Evolutionary conservation across 768 basidiomycete species (phyloP).

Genomic region (Strobilomyces confusus): DNA sequence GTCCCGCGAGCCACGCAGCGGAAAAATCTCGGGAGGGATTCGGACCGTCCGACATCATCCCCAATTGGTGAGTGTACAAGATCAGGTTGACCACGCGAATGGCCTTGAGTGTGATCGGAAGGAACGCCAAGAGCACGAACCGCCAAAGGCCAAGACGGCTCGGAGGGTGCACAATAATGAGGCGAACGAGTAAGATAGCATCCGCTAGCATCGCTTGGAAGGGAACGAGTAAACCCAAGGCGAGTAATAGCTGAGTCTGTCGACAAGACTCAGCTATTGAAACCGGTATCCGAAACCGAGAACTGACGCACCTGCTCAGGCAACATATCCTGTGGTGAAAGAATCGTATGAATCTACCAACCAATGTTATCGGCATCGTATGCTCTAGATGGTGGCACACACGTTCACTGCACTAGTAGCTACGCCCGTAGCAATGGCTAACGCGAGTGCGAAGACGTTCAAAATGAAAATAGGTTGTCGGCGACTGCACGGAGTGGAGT

Average conservation of each 20-base stretch:
- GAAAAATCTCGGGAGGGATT: too few species aligned
- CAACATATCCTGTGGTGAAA: too few species aligned
- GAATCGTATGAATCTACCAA: too few species aligned
- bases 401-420: background rate
- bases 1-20: background rate
- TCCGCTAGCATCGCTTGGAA: background rate
- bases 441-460: background rate
- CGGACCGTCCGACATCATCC: too few species aligned
- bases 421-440: background rate
- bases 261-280: too few species aligned
- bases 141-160: background rate
- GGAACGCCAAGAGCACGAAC: background rate
- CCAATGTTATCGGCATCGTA: too few species aligned
- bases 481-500: background rate
- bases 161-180: background rate
- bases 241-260: too few species aligned
- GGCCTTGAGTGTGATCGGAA: background rate
- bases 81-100: background rate
- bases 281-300: too few species aligned
- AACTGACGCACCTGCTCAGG: too few species aligned
- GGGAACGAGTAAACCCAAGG: background rate
- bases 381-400: background rate
- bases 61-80: too few species aligned
- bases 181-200: background rate
- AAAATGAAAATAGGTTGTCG: background rate